Percentiles rank a stretch among this genome's conserved stretches.
These are phyloP conservation scores for Fusarium robinianum DNA, from an alignment of 2,329 filamentous ascomycete species.

Conservation along the genomic window DNA sequence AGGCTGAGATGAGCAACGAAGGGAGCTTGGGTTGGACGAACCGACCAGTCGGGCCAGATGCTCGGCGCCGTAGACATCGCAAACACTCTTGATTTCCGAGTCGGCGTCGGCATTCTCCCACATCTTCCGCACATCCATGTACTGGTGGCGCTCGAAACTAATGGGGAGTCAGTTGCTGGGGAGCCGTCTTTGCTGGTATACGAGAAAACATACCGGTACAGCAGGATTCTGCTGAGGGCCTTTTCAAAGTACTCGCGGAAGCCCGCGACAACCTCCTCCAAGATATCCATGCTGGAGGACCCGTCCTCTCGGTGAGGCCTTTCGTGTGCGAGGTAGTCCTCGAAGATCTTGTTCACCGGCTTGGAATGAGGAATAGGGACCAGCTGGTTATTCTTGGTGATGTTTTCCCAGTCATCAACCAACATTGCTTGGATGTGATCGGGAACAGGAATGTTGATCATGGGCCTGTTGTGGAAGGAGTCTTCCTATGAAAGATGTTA, in stretches of 20 bases:
- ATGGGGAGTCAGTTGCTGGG: constrained; percentile 30
- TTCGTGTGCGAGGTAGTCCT: constrained; percentile 78
- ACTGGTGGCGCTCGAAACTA: constrained; percentile 90
- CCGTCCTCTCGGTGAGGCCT: constrained; percentile 66
- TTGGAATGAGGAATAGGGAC: constrained; percentile 80
- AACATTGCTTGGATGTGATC: constrained; percentile 90
- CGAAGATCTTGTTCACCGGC: constrained; percentile 76
- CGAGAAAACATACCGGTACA: constrained; percentile 66
- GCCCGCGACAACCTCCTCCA: constrained; percentile 86
- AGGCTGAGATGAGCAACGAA: background rate
- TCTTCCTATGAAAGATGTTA: constrained; percentile 70
- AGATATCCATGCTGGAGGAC: constrained; percentile 77
- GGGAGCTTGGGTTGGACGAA: constrained; percentile 57
- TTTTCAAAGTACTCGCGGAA: constrained; percentile 95
- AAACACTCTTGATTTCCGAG: constrained; percentile 70
- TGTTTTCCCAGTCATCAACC: constrained; percentile 98
- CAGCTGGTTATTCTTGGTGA: constrained; percentile 92
- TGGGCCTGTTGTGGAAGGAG: constrained; percentile 78
- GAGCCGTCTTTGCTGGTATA: background rate
- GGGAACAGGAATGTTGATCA: constrained; percentile 83
- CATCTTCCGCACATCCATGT: constrained; percentile 73
- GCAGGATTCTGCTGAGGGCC: constrained; percentile 80
- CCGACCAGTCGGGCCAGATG: constrained; percentile 88
- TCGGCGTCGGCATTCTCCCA: constrained; percentile 67
- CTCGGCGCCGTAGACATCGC: constrained; percentile 90